Evolutionary conservation across 225 moss, liverwort and hornwort genomes (phyloP).

Genomic region (Anthoceros angustus): DNA sequence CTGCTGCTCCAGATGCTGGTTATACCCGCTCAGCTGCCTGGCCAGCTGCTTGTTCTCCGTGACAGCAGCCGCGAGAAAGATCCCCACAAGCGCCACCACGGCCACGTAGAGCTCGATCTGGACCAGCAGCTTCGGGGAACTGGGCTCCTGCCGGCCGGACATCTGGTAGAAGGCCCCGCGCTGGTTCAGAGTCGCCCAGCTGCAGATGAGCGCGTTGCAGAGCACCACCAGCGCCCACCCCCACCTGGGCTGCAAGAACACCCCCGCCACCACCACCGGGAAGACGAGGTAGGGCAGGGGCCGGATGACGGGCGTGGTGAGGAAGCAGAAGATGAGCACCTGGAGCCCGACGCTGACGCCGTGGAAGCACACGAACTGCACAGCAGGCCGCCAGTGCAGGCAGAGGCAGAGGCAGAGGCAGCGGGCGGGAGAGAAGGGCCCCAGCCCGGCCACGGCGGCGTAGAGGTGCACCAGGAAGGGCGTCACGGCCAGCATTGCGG

Average conservation of each 20-base stretch:
- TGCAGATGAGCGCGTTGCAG: constrained; percentile 14
- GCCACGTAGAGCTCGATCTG: constrained; percentile 59
- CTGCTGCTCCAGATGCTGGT: constrained; percentile 49
- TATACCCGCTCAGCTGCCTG: constrained; percentile 39
- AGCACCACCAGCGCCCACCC: constrained; percentile 31
- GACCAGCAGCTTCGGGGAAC: constrained; percentile 34
- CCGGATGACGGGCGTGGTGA: constrained; percentile 25
- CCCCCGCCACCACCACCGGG: constrained; percentile 21
- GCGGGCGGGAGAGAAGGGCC: constrained; percentile 11
- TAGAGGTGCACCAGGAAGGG: constrained; percentile 41
- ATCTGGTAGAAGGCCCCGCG: constrained; percentile 28
- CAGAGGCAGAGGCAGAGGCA: constrained; percentile 6
- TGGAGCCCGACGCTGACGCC: constrained; percentile 10
- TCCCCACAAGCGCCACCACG: constrained; percentile 49
- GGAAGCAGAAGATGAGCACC: constrained; percentile 18
- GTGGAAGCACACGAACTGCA: constrained; percentile 17
- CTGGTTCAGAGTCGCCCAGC: constrained; percentile 25
- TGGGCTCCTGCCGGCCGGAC: constrained; percentile 20
- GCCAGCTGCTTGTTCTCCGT: constrained; percentile 49
- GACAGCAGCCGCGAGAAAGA: constrained; percentile 64
- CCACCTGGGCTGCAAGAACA: constrained; percentile 23
- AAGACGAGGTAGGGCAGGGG: constrained; percentile 34
- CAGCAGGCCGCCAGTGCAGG: constrained; percentile 7
- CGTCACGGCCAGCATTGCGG: constrained; percentile 43
- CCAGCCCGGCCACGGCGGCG: neutral